phyloP scores from a whole-genome alignment of 169 alveolate genomes.

The Hepatocystis sp. region DNA sequence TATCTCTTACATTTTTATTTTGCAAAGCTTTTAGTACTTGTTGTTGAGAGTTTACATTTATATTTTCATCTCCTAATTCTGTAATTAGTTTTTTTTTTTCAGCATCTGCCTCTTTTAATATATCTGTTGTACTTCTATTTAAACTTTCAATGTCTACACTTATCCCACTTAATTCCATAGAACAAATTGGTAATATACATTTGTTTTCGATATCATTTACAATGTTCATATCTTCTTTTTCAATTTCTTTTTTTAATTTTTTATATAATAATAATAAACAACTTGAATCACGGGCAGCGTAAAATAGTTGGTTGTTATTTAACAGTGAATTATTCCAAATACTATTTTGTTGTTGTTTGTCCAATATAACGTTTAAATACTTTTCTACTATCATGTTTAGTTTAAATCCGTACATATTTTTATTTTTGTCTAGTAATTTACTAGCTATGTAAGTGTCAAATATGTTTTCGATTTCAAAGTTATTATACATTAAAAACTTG shows the following conservation, averaged over 20 bases:
- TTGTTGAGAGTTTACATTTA: constrained; percentile 87
- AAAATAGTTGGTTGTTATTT: constrained; percentile 86
- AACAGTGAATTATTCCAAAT: constrained; percentile 85
- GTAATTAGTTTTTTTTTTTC: constrained; percentile 77
- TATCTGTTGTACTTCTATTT: constrained; percentile 79
- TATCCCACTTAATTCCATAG: constrained; percentile 90
- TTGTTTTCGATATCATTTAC: constrained; percentile 86
- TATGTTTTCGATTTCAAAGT: constrained; percentile 74
- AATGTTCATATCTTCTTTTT: constrained; percentile 77
- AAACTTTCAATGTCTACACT: constrained; percentile 82
- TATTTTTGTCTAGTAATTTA: constrained; percentile 84
- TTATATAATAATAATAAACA: constrained; percentile 86
- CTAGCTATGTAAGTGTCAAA: constrained; percentile 90
- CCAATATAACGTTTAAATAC: constrained; percentile 81
- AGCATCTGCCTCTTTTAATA: constrained; percentile 77
- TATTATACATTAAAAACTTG: constrained; percentile 79
- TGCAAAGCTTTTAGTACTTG: constrained; percentile 86
- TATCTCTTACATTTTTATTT: constrained; percentile 81
- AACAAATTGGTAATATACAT: constrained; percentile 87
- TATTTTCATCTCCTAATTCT: constrained; percentile 78
- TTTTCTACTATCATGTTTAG: constrained; percentile 86
- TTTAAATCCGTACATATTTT: constrained; percentile 82
- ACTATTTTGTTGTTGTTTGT: constrained; percentile 88
- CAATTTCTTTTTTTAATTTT: constrained; percentile 81
- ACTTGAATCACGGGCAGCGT: constrained; percentile 89